Conservation (phyloP, 371 early-diverging fungal species). For the Apophysomyces sp. region DNA sequence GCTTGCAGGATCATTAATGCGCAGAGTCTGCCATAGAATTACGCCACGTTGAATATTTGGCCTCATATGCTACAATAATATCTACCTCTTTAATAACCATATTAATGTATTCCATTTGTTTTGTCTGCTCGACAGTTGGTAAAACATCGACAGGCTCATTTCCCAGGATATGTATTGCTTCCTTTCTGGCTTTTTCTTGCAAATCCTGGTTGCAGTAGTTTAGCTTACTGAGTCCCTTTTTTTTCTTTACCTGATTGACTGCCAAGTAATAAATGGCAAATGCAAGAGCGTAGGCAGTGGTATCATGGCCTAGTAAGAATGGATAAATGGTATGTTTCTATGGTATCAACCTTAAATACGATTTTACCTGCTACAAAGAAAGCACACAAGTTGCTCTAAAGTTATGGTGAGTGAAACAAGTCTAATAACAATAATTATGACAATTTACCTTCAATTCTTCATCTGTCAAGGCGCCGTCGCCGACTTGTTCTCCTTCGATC, state of each 20-base stretch:
- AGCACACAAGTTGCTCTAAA: slow-evolving; percentile 15
- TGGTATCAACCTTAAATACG: neutral
- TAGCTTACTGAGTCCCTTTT: slow-evolving; percentile 14
- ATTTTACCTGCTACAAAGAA: slow-evolving; percentile 24
- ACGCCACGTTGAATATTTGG: neutral
- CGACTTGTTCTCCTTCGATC: slow-evolving; percentile 45
- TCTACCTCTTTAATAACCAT: slow-evolving; percentile 24
- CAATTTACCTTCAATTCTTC: slow-evolving; percentile 30
- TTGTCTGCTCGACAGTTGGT: slow-evolving; percentile 19
- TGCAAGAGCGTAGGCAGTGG: slow-evolving; percentile 26
- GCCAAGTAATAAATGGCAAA: slow-evolving; percentile 34
- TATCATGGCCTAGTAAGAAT: slow-evolving; percentile 20
- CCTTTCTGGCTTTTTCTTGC: slow-evolving; percentile 16
- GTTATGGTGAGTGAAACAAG: neutral
- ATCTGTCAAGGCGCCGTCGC: slow-evolving; percentile 30
- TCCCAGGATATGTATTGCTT: slow-evolving; percentile 10
- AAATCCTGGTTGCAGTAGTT: neutral
- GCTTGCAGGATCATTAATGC: slow-evolving; percentile 6
- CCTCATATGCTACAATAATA: neutral
- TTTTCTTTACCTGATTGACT: slow-evolving; percentile 11
- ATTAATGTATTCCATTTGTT: slow-evolving; percentile 17
- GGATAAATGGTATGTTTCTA: neutral
- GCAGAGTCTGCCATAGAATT: neutral
- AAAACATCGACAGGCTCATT: slow-evolving; percentile 21
- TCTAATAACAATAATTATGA: neutral